Percentiles rank a stretch among this genome's conserved stretches.
phyloP scores from a whole-genome alignment of 2,329 filamentous ascomycete species.

The Pezizomycotina sp. region DNA sequence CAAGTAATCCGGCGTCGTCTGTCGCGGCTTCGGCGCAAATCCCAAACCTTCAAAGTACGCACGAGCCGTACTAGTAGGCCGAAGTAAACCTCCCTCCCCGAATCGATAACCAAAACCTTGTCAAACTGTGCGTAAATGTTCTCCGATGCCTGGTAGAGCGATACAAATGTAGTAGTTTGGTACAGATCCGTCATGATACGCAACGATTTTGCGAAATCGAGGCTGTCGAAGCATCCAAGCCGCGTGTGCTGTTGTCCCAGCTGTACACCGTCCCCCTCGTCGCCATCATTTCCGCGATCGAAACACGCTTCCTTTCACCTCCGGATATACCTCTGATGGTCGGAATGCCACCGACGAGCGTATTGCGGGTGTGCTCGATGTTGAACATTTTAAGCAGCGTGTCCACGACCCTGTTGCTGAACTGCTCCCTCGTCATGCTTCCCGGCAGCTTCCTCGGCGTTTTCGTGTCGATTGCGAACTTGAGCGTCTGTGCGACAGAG shows the following conservation, averaged over 20 bases:
- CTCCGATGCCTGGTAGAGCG: conserved; percentile 55
- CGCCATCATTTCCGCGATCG: conserved; percentile 60
- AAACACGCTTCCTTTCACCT: conserved; percentile 55
- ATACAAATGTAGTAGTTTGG: conserved; percentile 53
- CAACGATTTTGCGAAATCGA: conserved; percentile 57
- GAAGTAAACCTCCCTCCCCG: conserved; percentile 52
- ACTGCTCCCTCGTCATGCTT: too few species aligned
- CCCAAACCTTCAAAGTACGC: conserved; percentile 51
- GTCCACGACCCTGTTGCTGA: conserved; percentile 37
- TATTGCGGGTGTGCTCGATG: conserved; percentile 58
- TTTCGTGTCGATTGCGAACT: conserved; percentile 43
- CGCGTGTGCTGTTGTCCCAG: conserved; percentile 67
- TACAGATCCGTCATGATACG: conserved; percentile 61
- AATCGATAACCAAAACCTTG: conserved; percentile 62
- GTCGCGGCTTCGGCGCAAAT: conserved; percentile 38
- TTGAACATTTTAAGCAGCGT: conserved; percentile 60
- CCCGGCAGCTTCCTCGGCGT: conserved; percentile 23
- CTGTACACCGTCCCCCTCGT: conserved; percentile 57
- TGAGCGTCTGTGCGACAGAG: conserved; percentile 62
- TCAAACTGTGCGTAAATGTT: conserved; percentile 59
- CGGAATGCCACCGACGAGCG: conserved; percentile 56
- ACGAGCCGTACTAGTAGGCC: conserved; percentile 43
- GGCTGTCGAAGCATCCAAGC: conserved; percentile 64
- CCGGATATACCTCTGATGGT: conserved; percentile 57
- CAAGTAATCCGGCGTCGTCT: conserved; percentile 63